These are phyloP conservation scores for Acer saccharum DNA, from an alignment of 345 rosid species.

Conservation along the genomic window DNA sequence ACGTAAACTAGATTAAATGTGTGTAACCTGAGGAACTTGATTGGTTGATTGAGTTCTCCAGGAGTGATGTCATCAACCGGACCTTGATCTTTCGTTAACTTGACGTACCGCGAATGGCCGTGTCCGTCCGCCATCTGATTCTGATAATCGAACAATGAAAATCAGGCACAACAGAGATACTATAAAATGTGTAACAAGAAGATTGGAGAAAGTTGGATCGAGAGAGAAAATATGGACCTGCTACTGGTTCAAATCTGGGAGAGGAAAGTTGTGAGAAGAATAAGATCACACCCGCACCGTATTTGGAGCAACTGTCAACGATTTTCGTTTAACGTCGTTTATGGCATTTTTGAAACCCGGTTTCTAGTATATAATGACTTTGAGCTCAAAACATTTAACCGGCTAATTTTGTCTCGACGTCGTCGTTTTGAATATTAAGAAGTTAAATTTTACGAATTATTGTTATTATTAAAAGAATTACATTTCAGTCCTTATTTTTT, in stretches of 20 bases:
- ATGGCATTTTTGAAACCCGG: not conserved
- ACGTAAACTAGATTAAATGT: not conserved
- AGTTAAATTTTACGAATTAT: not conserved
- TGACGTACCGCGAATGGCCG: slow-evolving; percentile 64
- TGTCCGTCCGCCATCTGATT: slow-evolving; percentile 60
- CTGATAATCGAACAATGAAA: not conserved
- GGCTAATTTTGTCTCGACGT: not conserved
- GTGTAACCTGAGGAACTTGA: slow-evolving; percentile 71
- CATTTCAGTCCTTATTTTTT: too few relatives aligned
- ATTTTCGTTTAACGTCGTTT: not conserved
- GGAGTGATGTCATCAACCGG: slow-evolving; percentile 70
- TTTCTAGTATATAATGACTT: not conserved
- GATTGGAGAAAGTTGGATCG: not conserved
- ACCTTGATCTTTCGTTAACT: slow-evolving; percentile 60
- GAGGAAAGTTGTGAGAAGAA: not conserved
- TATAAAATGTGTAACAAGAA: not conserved
- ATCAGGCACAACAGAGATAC: too few relatives aligned
- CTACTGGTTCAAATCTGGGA: not conserved
- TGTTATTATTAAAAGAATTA: not conserved
- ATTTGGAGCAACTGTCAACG: slow-evolving; percentile 7
- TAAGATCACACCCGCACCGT: not conserved
- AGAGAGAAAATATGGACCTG: not conserved
- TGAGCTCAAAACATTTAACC: not conserved
- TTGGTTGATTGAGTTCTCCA: slow-evolving; percentile 92
- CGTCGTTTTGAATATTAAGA: not conserved